These are phyloP conservation scores for Dictyostelium purpureum DNA, from an alignment of 78 protist genomes.

Conservation along the genomic window DNA sequence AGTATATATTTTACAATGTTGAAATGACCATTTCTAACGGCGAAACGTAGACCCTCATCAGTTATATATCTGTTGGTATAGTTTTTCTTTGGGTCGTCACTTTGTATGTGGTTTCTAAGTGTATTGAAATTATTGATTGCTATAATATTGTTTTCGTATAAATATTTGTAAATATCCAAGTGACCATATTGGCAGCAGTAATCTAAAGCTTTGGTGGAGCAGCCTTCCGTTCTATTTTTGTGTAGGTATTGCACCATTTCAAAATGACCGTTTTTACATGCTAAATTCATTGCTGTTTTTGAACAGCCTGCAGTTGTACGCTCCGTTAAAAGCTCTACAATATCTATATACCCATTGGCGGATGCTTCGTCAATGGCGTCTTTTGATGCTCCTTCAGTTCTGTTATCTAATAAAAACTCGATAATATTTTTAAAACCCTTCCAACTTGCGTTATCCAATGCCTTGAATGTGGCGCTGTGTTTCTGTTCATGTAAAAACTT, in stretches of 20 bases:
- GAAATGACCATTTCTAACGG: background rate
- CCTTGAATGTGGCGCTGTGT: background rate
- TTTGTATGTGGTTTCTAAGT: background rate
- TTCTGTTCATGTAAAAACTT: background rate
- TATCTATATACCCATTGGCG: background rate
- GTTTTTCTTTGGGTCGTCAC: background rate
- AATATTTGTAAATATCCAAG: background rate
- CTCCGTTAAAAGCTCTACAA: background rate
- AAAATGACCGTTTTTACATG: background rate
- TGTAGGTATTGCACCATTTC: background rate
- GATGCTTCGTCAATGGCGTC: background rate
- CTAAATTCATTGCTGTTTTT: background rate
- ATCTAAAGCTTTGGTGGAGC: background rate
- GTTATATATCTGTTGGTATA: background rate
- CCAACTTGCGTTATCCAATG: slow-evolving; percentile 5
- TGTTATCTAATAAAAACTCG: background rate
- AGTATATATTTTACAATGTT: background rate
- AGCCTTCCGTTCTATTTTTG: background rate
- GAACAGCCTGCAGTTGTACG: background rate
- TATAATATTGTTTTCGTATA: background rate
- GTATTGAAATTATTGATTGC: background rate
- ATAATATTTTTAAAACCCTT: background rate
- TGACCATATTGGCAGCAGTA: background rate
- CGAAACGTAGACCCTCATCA: background rate
- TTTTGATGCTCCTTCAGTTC: background rate